Evolutionary conservation across 179 eudicot species (phyloP).

Genomic region (Actinidia arguta): DNA sequence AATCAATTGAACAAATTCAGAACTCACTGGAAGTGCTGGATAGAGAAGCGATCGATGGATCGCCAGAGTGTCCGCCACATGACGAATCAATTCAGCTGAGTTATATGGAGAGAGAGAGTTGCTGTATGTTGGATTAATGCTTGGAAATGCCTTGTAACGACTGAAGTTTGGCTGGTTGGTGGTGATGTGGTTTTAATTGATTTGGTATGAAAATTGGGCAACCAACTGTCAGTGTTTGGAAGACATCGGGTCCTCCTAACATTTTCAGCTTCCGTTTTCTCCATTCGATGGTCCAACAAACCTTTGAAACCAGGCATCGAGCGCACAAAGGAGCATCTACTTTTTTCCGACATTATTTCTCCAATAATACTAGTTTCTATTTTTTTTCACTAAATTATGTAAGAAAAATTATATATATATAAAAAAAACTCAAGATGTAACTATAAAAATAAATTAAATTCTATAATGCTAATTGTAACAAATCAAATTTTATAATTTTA

Average conservation of each 20-base stretch:
- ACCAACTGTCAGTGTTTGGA: slow-evolving; percentile 18
- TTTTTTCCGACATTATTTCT: no score
- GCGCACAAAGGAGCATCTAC: no score
- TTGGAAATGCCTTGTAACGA: slow-evolving; percentile 12
- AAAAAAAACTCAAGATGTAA: no score
- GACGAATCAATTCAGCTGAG: not conserved
- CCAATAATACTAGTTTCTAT: no score
- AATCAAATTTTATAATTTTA: no score
- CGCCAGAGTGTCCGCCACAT: slow-evolving; percentile 66
- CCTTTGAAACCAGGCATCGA: no score
- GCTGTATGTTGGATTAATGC: not conserved
- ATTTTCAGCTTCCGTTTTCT: no score
- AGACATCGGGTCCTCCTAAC: not conserved
- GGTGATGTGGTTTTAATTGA: not conserved
- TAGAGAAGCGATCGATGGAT: slow-evolving; percentile 61
- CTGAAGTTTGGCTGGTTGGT: not conserved
- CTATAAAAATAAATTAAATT: no score
- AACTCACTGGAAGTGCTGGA: slow-evolving; percentile 49
- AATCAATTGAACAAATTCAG: not conserved
- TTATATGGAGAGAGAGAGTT: not conserved
- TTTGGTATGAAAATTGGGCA: not conserved
- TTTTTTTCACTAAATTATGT: no score
- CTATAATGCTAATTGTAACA: no score
- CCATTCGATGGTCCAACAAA: no score
- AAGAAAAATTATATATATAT: no score